Conservation (phyloP, 2,329 filamentous ascomycete genomes). For the Pestalotiopsis sp. region DNA sequence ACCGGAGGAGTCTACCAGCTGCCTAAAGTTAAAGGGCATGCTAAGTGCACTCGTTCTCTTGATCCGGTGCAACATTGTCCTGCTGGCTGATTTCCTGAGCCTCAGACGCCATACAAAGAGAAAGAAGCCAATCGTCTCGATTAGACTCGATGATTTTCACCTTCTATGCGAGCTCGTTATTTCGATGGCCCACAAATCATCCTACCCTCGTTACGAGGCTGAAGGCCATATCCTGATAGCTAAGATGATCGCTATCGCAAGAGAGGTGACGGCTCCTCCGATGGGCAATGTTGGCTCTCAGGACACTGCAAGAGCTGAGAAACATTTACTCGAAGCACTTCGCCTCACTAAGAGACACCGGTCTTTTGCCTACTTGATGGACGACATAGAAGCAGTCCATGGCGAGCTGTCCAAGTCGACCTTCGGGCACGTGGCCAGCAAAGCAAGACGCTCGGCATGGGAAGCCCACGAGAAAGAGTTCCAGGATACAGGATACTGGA, state of each 20-base stretch:
- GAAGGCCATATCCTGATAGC: conserved; percentile 53
- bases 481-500: conserved; percentile 62
- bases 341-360: neutral
- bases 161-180: conserved; percentile 42
- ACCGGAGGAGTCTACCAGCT: conserved; percentile 39
- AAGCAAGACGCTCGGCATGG: conserved; percentile 54
- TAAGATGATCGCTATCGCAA: conserved; percentile 46
- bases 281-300: neutral
- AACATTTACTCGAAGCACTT: conserved; percentile 12
- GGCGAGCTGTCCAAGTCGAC: neutral
- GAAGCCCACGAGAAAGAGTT: conserved; percentile 54
- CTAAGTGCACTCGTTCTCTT: neutral
- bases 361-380: neutral
- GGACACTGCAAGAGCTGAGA: conserved; percentile 7
- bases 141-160: conserved; percentile 17
- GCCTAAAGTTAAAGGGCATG: conserved; percentile 26
- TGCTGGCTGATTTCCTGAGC: neutral
- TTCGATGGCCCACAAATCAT: conserved; percentile 32
- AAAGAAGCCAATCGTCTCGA: neutral
- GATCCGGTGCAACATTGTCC: neutral
- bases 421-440: conserved; percentile 40
- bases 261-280: conserved; percentile 16
- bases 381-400: conserved; percentile 5
- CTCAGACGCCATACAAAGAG: neutral
- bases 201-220: conserved; percentile 41